Conservation (phyloP, 306 rosid genomes). For the Fagus crenata region DNA sequence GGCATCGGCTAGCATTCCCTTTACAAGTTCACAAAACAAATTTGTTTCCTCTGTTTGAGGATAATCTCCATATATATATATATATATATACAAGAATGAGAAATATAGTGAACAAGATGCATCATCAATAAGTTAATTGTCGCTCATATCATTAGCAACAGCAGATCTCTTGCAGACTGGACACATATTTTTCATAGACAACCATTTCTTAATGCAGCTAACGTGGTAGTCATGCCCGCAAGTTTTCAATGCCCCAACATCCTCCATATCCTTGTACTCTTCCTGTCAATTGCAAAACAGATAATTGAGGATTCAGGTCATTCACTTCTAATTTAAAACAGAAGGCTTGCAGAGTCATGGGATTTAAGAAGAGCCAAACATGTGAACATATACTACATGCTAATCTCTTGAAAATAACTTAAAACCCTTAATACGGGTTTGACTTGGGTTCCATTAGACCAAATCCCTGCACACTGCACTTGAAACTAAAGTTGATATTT, state of each 20-base stretch:
- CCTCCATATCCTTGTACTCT: constrained; percentile 81
- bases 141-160: constrained; percentile 46
- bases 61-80: constrained; percentile 36
- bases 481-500: not conserved
- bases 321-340: not conserved
- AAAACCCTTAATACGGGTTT: not conserved
- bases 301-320: not conserved
- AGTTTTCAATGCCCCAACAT: constrained; percentile 62
- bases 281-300: constrained; percentile 50
- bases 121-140: constrained; percentile 39
- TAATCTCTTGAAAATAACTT: not conserved
- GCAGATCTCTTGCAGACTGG: constrained; percentile 78
- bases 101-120: constrained; percentile 14
- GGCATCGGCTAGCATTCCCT: constrained; percentile 35
- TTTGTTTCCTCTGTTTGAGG: constrained; percentile 42
- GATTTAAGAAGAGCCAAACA: not conserved
- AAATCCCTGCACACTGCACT: not conserved
- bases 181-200: constrained; percentile 70
- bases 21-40: constrained; percentile 34
- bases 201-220: constrained; percentile 80
- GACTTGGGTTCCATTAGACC: not conserved
- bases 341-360: not conserved
- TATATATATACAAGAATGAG: constrained; percentile 43
- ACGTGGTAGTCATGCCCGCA: constrained; percentile 87
- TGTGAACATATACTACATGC: not conserved